These are phyloP conservation scores for Shiraia sp. DNA, from an alignment of 2,329 filamentous ascomycete species.

Conservation along the genomic window DNA sequence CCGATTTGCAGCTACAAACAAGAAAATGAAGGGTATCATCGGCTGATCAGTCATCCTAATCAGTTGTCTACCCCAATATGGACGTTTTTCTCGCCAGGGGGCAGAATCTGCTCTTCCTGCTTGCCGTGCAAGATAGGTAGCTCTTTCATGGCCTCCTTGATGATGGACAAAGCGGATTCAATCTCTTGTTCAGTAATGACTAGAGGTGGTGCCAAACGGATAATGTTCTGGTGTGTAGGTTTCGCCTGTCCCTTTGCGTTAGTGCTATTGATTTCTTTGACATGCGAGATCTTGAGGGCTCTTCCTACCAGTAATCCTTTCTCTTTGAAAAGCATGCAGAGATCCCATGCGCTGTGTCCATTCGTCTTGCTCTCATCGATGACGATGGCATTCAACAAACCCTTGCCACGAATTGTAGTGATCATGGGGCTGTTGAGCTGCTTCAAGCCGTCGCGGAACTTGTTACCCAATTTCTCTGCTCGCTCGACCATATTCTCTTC, in stretches of 20 bases:
- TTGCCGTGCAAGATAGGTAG: slow-evolving; percentile 69
- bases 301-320: slow-evolving; percentile 84
- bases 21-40: slow-evolving; percentile 18
- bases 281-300: slow-evolving; percentile 47
- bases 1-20: too few species aligned
- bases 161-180: slow-evolving; percentile 74
- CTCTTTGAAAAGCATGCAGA: slow-evolving; percentile 92
- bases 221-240: slow-evolving; percentile 98
- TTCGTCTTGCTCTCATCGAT: slow-evolving; percentile 88
- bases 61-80: slow-evolving; percentile 63
- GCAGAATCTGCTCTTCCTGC: slow-evolving; percentile 57
- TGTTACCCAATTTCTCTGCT: slow-evolving; percentile 76
- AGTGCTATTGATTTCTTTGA: slow-evolving; percentile 30
- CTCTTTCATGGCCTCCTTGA: slow-evolving; percentile 79
- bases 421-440: slow-evolving; percentile 81
- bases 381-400: slow-evolving; percentile 91
- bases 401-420: slow-evolving; percentile 83
- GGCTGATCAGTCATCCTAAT: slow-evolving; percentile 7
- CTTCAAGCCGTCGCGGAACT: slow-evolving; percentile 79
- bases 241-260: slow-evolving; percentile 70
- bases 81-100: slow-evolving; percentile 63
- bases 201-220: slow-evolving; percentile 92
- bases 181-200: slow-evolving; percentile 92
- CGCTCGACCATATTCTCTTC: slow-evolving; percentile 87
- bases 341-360: slow-evolving; percentile 90